A percentile compares a stretch with the other conserved stretches of the same genome.
These are phyloP conservation scores for Penicillium oxalicum DNA, from an alignment of 2,329 filamentous ascomycete genomes.

Conservation along the genomic window DNA sequence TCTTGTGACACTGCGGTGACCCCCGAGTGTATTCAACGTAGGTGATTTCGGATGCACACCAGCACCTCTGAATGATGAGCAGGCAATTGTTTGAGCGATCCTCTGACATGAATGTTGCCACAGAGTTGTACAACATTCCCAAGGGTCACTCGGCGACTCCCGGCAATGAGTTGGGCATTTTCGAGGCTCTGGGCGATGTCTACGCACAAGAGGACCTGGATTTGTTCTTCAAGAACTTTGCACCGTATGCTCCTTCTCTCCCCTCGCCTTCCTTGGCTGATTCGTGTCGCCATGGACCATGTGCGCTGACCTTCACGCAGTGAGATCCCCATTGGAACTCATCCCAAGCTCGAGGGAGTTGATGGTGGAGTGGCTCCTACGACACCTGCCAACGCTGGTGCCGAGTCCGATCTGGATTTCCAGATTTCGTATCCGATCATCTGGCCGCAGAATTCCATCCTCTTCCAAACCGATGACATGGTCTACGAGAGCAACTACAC, in stretches of 20 bases:
- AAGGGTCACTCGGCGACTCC: constrained; percentile 33
- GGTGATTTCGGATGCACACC: background rate
- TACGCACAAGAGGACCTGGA: constrained; percentile 44
- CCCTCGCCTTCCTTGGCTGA: too few species aligned
- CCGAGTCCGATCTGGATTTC: constrained; percentile 44
- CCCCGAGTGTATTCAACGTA: constrained; percentile 37
- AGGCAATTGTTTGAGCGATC: background rate
- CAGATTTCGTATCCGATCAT: constrained; percentile 44
- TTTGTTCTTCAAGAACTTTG: constrained; percentile 36
- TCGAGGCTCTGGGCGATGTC: constrained; percentile 41
- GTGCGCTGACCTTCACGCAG: constrained; percentile 2
- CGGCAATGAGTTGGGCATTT: constrained; percentile 44
- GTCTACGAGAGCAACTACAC: constrained; percentile 36
- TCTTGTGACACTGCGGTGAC: constrained; percentile 33
- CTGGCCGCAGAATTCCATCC: constrained; percentile 44
- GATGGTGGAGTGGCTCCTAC: constrained; percentile 37
- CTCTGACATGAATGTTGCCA: constrained; percentile 5
- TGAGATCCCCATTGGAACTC: constrained; percentile 36
- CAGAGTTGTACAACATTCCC: constrained; percentile 42
- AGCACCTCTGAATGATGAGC: too few species aligned
- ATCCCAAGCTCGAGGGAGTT: constrained; percentile 35
- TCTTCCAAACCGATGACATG: constrained; percentile 44
- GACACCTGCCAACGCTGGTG: constrained; percentile 25
- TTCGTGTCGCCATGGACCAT: background rate
- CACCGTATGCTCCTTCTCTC: constrained; percentile 16